These are phyloP conservation scores for Vanrija pseudolonga DNA, from an alignment of 1,284 basidiomycete species.

Conservation along the genomic window DNA sequence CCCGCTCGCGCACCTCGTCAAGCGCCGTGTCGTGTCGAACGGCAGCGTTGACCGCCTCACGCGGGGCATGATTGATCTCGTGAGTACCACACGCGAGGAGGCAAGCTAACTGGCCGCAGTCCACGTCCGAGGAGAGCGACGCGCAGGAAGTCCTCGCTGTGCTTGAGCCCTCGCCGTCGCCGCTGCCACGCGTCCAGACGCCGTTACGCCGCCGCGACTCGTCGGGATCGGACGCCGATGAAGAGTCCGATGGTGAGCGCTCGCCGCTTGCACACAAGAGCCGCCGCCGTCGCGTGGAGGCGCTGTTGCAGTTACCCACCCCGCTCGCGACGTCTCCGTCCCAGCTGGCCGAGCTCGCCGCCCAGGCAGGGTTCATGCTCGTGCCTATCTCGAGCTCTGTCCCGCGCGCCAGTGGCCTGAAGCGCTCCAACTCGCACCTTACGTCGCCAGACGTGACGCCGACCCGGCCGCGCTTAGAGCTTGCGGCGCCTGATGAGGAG, in stretches of 20 bases:
- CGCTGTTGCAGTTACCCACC: not conserved
- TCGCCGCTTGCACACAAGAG: conserved; percentile 5
- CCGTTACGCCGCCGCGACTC: not conserved
- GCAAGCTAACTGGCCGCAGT: not conserved
- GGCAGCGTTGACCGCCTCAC: not conserved
- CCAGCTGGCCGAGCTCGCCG: not conserved
- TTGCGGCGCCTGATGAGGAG: not conserved
- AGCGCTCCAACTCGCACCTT: too few relatives aligned
- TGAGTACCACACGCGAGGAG: not conserved
- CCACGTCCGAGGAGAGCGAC: conserved; percentile 2
- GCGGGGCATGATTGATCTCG: not conserved
- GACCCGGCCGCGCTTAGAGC: not conserved
- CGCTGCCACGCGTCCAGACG: not conserved
- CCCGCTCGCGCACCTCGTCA: too few relatives aligned
- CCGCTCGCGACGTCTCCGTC: not conserved
- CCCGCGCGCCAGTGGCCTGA: not conserved
- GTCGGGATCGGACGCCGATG: too few relatives aligned
- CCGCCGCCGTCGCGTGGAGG: not conserved
- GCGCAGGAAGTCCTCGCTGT: not conserved
- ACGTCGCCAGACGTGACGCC: too few relatives aligned
- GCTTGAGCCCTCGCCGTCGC: not conserved
- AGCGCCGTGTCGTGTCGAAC: too few relatives aligned
- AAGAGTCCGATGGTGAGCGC: too few relatives aligned
- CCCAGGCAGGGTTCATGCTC: not conserved
- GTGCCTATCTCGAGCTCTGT: not conserved